Base-by-base conservation (phyloP, 2,329 filamentous ascomycete species). In the Colletotrichum higginsianum region DNA sequence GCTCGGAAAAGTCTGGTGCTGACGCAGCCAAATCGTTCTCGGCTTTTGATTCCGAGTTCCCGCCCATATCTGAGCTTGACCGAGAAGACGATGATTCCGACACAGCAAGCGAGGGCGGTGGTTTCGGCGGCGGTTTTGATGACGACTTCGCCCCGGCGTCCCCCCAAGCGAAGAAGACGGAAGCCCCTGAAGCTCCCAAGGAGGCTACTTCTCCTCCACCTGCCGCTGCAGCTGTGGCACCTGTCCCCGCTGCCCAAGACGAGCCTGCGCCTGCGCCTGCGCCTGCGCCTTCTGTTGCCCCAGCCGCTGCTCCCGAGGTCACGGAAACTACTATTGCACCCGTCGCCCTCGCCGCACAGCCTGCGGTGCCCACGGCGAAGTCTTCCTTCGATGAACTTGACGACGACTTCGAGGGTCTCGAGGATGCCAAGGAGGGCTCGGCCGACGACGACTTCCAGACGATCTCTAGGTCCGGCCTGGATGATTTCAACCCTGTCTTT, bases 81-180 rank as follows among this genome's bases (percentile, higher is more conserved):
- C 88, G 90, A 40, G 93, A 95, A 68, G 69, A 72, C 12, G 69
- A 72, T 23, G 92, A 97, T n/a, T 95, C 93, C 40, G 94, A 97
- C 70, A 92, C 92, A 40, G 92, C 91, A 66, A 93, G 90, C 71
- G 93, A 94, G 58, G 89, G 89, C 60, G 94, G 94, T 52, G 94
- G 95, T 0, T 98, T 98, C 78, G 96, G 89, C 58, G 94, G 94
- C 50, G 94, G 95, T 0, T 98, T 98, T 78, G 96, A 97, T 61
- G 96, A 99, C 79, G 92, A 98, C 80, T 98, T 98, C 79, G 92
- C 93, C 0, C 90, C 93, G 16, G 88, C 89, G 2, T 88, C 87
- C 5, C 85, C 86, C 30, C 78, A 80, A 35, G 75, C 79, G 40
- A 86, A 84, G 75, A 64, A 77, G 77, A 44, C 46, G n/a, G 65